Evolutionary conservation across 2,329 filamentous ascomycete genomes (phyloP), one percentile per base, ranked within the genome.

Genomic region (Corynespora cassiicola): DNA sequence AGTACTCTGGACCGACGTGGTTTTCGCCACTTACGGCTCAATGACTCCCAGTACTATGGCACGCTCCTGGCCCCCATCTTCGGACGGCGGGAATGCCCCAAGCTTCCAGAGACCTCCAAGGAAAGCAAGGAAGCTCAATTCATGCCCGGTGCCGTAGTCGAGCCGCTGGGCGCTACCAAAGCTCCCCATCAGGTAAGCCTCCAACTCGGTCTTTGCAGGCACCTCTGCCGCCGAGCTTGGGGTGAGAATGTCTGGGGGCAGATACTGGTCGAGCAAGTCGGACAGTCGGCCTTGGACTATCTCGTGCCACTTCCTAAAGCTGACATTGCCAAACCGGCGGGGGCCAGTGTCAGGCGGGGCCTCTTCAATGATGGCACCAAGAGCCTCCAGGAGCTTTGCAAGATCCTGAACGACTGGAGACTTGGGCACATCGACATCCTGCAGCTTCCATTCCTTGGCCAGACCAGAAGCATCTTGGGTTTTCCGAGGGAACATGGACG

Each of bases 141-240:
- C 94, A 66, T 99, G 94, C 0, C 94, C 94, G 0, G 94, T 97
- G 2, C 94, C 94, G 62, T 96, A 99, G 70, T 99, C 94, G 17
- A 99, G 75, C 36, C 94, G 77, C 58, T 96, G 90, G 0, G 88
- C 70, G 61, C 90, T 97, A 3, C 94, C 94, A 69, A 96, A 96
- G 4, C 81, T 82, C 10, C 90, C 91, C 4, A 95, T 68, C 2
- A 99, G 79, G 65, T 99, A 99, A 26, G 81, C 78, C 40, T 75
- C 78, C 7, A 96, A 72, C 69, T 97, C 92, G 31, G 79, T 78
- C 51, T 77, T 75, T 5, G 82, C 80, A 1, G 76, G 73, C 3
- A 56, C 68, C 0, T 63, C 58, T 8, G 47, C 50, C 3, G 46
- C 40, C 10, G 52, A 54, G 11, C 64, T 59, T 8, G 58, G 62